Percentiles rank a stretch among this genome's conserved stretches.
These are phyloP conservation scores for Clonostachys rhizophaga DNA, from an alignment of 2,329 filamentous ascomycete species.

Conservation along the genomic window DNA sequence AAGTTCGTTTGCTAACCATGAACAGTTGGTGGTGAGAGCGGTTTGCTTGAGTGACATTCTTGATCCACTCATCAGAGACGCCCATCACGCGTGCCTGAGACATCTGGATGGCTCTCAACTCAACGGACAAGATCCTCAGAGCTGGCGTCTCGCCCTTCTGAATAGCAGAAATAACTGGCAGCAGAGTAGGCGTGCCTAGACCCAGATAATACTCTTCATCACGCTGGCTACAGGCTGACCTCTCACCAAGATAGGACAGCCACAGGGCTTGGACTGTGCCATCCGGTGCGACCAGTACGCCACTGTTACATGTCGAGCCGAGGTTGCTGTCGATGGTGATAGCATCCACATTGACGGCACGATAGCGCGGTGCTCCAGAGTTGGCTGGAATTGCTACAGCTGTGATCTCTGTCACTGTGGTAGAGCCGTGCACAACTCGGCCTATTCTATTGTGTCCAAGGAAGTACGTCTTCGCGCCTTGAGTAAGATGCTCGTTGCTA, in stretches of 20 bases:
- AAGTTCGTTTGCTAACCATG: constrained; percentile 90
- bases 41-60: constrained; percentile 83
- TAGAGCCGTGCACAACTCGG: constrained; percentile 88
- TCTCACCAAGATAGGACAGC: constrained; percentile 94
- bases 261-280: constrained; percentile 93
- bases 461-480: constrained; percentile 92
- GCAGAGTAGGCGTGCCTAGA: constrained; percentile 78
- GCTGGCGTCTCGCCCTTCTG: constrained; percentile 74
- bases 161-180: constrained; percentile 85
- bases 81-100: constrained; percentile 96
- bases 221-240: constrained; percentile 70
- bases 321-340: constrained; percentile 95
- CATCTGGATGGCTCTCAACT: constrained; percentile 95
- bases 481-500: constrained; percentile 76
- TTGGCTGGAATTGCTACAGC: constrained; percentile 96
- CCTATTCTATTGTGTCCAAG: constrained; percentile 98
- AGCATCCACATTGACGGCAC: constrained; percentile 92
- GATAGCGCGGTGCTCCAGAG: constrained; percentile 83
- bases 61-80: constrained; percentile 92
- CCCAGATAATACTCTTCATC: constrained; percentile 97
- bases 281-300: constrained; percentile 84
- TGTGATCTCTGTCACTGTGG: constrained; percentile 93
- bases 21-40: constrained; percentile 93
- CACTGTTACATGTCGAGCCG: constrained; percentile 87
- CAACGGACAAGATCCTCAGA: constrained; percentile 86